Evolutionary conservation across 75 land plant species (phyloP).

Genomic region (Picea sitchensis): DNA sequence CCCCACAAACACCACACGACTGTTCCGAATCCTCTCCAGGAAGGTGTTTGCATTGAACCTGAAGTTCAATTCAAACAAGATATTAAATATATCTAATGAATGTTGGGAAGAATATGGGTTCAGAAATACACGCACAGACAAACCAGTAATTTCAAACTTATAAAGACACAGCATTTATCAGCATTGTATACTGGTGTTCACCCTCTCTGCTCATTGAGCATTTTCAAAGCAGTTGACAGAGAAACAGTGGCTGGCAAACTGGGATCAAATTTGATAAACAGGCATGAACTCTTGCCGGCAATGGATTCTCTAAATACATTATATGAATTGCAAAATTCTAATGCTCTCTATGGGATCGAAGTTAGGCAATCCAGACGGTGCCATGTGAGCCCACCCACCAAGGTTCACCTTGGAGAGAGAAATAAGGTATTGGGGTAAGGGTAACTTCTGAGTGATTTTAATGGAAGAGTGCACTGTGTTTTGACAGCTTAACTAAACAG

Average conservation of each 20-base stretch:
- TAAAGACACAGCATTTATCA: background rate
- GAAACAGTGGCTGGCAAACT: background rate
- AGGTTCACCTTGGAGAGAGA: too few species aligned
- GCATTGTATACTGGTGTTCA: too few species aligned
- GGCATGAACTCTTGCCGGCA: too few species aligned
- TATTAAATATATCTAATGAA: background rate
- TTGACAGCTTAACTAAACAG: too few species aligned
- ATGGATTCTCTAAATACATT: too few species aligned
- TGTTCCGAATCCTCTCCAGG: slow-evolving; percentile 51
- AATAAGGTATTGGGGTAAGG: too few species aligned
- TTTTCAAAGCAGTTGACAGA: background rate
- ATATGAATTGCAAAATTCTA: too few species aligned
- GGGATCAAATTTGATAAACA: background rate
- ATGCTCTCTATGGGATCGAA: too few species aligned
- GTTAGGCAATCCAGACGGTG: too few species aligned
- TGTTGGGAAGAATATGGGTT: background rate
- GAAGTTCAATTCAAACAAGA: slow-evolving; percentile 5
- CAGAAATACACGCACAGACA: background rate
- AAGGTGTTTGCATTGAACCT: slow-evolving; percentile 74
- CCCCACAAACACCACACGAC: slow-evolving; percentile 68
- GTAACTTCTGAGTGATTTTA: too few species aligned
- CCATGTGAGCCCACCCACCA: too few species aligned
- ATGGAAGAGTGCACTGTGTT: too few species aligned
- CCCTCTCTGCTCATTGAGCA: background rate
- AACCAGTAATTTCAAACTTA: background rate